Base-by-base conservation (phyloP, 768 basidiomycete genomes). In the Ramaria sp. region DNA sequence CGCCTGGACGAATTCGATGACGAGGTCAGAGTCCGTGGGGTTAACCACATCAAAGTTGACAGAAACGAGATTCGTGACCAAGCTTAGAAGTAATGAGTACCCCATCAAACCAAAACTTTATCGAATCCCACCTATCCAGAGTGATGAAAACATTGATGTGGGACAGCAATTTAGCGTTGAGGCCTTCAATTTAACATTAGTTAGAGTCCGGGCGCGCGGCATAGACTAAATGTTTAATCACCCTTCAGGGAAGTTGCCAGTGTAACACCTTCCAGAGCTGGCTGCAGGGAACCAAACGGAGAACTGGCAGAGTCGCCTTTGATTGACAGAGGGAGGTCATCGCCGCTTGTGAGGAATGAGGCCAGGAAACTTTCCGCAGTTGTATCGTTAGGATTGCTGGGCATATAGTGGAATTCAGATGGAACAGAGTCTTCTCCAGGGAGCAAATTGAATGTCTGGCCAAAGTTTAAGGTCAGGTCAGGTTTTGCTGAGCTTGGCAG, bases 381-480 rank as follows among this genome's bases (percentile, higher is more conserved):
- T 4, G 84, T 85, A 63, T 87, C 78, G 60, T 86, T 85, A 10
- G 81, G 76, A 66, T 86, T 66, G 10, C 73, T 73, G 0, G 86
- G 85, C 60, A 75, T 70, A 62, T 88, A 88, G 59, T 77, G 83
- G 72, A 88, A 87, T 63, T 86, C 82, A 2, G 82, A 72, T 0
- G 72, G 52, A 22, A 81, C 63, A 1, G 62, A 64, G 60, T 86
- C 84, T 45, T 71, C 64, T 45, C 84, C 84, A 3, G 85, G 84
- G 19, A 73, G 67, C 43, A 87, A 71, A 59, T 80, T 62, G 59
- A 86, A 81, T 15, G 72, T 62, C 83, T 84, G 9, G 34, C 2
- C 34, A 13, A 37, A 37, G 34, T 58, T 19, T 54, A 42, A 27
- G 33, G 43, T 22, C 24, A 51, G 20, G 30, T 19, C 42, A 37